phyloP scores from a whole-genome alignment of 2,329 filamentous ascomycete species.

The Beauveria varroae region DNA sequence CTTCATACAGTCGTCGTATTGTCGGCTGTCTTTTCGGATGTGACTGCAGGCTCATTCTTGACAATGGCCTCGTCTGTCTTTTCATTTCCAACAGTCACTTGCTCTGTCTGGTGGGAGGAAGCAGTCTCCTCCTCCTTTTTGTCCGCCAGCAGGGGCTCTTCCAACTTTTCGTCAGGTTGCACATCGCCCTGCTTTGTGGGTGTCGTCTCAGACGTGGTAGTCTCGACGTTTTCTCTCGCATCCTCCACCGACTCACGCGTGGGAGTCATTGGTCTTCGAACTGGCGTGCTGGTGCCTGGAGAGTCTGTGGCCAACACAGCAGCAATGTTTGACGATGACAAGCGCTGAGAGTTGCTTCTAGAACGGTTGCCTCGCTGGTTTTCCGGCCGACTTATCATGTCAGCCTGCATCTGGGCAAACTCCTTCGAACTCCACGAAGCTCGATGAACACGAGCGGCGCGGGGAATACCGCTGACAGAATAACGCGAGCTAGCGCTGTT shows the following conservation, averaged over 20 bases:
- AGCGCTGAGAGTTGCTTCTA: slow-evolving; percentile 25
- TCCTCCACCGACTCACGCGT: slow-evolving; percentile 17
- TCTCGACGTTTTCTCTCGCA: not conserved
- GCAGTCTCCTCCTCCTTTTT: not conserved
- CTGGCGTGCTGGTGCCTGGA: slow-evolving; percentile 8
- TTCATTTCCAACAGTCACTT: not conserved
- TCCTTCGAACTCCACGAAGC: slow-evolving; percentile 46
- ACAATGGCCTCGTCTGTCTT: not conserved
- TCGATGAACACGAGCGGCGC: slow-evolving; percentile 40
- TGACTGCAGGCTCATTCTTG: not conserved
- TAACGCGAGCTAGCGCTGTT: slow-evolving; percentile 38
- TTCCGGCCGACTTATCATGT: slow-evolving; percentile 20
- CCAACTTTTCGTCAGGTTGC: not conserved
- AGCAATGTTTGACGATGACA: slow-evolving; percentile 14
- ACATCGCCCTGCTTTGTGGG: not conserved
- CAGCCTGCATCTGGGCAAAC: slow-evolving; percentile 35
- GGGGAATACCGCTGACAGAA: slow-evolving; percentile 40
- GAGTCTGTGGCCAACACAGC: not conserved
- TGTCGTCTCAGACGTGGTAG: not conserved
- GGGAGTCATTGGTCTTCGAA: slow-evolving; percentile 17
- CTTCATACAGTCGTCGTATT: not conserved
- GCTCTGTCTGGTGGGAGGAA: not conserved
- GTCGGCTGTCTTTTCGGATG: not conserved
- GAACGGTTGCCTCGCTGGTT: slow-evolving; percentile 22
- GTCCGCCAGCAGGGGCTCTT: not conserved